Conservation (phyloP, 208 protist species). For the Tritrichomonas musculus region DNA sequence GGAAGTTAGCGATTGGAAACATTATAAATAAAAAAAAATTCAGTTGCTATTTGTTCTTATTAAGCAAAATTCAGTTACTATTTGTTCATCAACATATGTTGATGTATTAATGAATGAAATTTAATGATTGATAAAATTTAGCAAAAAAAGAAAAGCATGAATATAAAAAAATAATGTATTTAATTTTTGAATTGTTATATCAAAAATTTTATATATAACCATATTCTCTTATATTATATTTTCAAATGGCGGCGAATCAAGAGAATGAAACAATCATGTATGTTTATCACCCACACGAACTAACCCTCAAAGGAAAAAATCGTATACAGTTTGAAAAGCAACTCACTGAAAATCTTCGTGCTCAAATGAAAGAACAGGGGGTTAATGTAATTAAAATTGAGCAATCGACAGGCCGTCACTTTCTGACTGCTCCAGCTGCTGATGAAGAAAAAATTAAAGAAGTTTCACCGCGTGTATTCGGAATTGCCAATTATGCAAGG, state of each 20-base stretch:
- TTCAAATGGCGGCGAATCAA: neutral
- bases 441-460: neutral
- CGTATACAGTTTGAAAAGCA: neutral
- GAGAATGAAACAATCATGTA: neutral
- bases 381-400: neutral
- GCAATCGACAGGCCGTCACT: neutral
- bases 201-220: no score
- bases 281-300: constrained; percentile 6
- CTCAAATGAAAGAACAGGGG: neutral
- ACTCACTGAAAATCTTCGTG: neutral
- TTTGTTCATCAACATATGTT: no score
- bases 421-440: neutral
- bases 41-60: no score
- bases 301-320: neutral
- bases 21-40: no score
- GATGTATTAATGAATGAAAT: no score
- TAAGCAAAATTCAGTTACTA: no score
- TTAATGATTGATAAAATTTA: no score
- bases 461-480: neutral
- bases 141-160: no score
- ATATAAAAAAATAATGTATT: no score
- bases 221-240: no score
- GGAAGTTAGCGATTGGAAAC: no score
- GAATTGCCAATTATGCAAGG: neutral
- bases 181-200: no score